Conservation (phyloP, 1,284 basidiomycete species). For the Ustilago cynodontis region DNA sequence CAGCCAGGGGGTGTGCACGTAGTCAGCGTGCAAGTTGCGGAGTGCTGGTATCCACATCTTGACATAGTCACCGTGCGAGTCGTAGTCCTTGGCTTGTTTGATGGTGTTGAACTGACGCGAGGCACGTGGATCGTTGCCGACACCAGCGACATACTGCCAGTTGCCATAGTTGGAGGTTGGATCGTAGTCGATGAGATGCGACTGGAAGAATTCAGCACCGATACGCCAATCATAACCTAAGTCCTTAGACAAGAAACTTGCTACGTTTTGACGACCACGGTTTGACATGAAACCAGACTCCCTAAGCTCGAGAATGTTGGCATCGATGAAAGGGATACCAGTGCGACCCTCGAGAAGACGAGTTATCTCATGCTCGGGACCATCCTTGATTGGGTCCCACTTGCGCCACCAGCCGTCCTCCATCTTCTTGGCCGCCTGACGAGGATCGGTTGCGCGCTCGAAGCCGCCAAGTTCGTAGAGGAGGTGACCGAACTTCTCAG, state of each 20-base stretch:
- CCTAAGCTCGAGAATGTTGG: constrained; percentile 74
- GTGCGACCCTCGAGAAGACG: constrained; percentile 73
- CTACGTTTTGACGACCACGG: constrained; percentile 75
- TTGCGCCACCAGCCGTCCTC: constrained; percentile 64
- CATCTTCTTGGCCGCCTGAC: constrained; percentile 70
- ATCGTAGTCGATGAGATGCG: constrained; percentile 69
- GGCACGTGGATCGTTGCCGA: constrained; percentile 75
- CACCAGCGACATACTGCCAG: constrained; percentile 72
- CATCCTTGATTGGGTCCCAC: constrained; percentile 57
- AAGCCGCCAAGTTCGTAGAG: constrained; percentile 72
- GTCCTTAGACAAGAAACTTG: constrained; percentile 74
- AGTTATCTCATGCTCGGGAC: constrained; percentile 64
- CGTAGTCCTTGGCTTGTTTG: constrained; percentile 75
- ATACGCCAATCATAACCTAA: constrained; percentile 73
- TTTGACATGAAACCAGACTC: constrained; percentile 71
- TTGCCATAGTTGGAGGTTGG: constrained; percentile 66
- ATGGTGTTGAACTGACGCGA: constrained; percentile 75
- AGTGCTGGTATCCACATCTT: constrained; percentile 73
- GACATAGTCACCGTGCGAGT: constrained; percentile 73
- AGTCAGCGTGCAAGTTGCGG: constrained; percentile 67
- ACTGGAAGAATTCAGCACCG: constrained; percentile 74
- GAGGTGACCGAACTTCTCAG: constrained; percentile 70
- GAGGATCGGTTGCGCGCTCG: constrained; percentile 71
- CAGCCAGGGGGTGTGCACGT: constrained; percentile 67
- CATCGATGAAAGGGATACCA: constrained; percentile 75